Percentiles rank a stretch among this genome's conserved stretches.
phyloP scores from a whole-genome alignment of 164 flowering plant genomes.

The Santalum album region DNA sequence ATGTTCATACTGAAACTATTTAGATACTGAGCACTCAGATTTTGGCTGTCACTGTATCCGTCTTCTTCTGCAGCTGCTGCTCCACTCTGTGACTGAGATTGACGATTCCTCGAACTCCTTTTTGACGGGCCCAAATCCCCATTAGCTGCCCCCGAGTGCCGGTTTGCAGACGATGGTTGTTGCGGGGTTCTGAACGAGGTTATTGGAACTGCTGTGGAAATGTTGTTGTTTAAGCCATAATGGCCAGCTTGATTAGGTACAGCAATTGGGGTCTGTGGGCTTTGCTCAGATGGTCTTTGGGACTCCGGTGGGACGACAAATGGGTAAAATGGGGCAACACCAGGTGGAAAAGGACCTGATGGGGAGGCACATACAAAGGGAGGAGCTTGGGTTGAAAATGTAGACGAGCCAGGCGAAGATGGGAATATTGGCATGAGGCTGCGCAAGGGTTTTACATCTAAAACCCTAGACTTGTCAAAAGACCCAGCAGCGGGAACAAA shows the following conservation, averaged over 20 bases:
- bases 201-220: slow-evolving; percentile 18
- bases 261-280: slow-evolving; percentile 13
- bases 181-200: slow-evolving; percentile 11
- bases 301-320: slow-evolving; percentile 26
- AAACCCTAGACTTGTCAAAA: slow-evolving; percentile 51
- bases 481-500: slow-evolving; percentile 23
- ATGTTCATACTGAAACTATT: slow-evolving; percentile 7
- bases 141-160: slow-evolving; percentile 15
- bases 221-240: slow-evolving; percentile 10
- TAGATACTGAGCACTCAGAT: slow-evolving; percentile 2
- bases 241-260: slow-evolving; percentile 8
- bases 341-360: slow-evolving; percentile 53
- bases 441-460: slow-evolving; percentile 68
- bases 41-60: slow-evolving; percentile 4
- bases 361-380: slow-evolving; percentile 47
- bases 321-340: slow-evolving; percentile 50
- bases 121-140: slow-evolving; percentile 18
- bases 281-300: slow-evolving; percentile 19
- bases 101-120: slow-evolving; percentile 10
- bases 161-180: too few species aligned
- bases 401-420: slow-evolving; percentile 20
- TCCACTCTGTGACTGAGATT: neutral
- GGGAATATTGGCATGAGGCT: slow-evolving; percentile 60
- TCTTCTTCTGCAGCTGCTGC: slow-evolving; percentile 11
- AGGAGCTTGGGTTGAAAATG: slow-evolving; percentile 26